These are phyloP conservation scores for Curvularia verruculosa DNA, from an alignment of 2,329 filamentous ascomycete species.

Conservation along the genomic window DNA sequence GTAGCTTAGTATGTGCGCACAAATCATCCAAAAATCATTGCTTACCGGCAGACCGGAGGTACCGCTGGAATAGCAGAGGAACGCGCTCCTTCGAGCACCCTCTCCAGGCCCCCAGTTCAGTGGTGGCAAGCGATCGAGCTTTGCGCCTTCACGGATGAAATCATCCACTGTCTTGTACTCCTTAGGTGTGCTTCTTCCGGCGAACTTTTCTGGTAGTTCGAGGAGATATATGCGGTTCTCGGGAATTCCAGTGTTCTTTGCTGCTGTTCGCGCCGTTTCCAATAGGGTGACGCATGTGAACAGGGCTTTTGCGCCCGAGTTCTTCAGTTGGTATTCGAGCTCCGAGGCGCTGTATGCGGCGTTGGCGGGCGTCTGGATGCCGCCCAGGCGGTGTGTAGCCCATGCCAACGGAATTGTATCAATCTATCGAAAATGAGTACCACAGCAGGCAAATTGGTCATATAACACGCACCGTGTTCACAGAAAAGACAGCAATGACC, in stretches of 20 bases:
- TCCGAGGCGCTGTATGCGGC: constrained; percentile 74
- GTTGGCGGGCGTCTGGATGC: constrained; percentile 75
- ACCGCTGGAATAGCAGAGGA: constrained; percentile 80
- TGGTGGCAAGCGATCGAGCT: constrained; percentile 60
- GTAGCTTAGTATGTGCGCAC: constrained; percentile 13
- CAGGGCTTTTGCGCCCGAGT: constrained; percentile 70
- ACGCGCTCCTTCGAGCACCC: constrained; percentile 71
- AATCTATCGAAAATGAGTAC: constrained; percentile 58
- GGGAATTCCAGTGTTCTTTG: constrained; percentile 67
- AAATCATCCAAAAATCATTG: constrained; percentile 17
- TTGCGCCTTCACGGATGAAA: constrained; percentile 66
- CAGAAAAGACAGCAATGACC: constrained; percentile 75
- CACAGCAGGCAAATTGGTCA: background rate
- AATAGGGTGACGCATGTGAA: constrained; percentile 75
- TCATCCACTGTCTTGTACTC: constrained; percentile 70
- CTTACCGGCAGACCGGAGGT: constrained; percentile 76
- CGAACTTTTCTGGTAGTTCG: constrained; percentile 65
- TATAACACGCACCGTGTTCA: constrained; percentile 71
- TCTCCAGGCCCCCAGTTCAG: constrained; percentile 69
- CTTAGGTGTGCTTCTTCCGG: constrained; percentile 54
- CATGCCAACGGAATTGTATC: constrained; percentile 76
- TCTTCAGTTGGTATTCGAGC: constrained; percentile 72
- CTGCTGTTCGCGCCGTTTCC: constrained; percentile 67
- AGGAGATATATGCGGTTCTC: constrained; percentile 71
- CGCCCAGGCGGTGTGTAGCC: constrained; percentile 76